These are phyloP conservation scores for Elongisporangium undulatum DNA, from an alignment of 352 stramenopile genomes.

Conservation along the genomic window DNA sequence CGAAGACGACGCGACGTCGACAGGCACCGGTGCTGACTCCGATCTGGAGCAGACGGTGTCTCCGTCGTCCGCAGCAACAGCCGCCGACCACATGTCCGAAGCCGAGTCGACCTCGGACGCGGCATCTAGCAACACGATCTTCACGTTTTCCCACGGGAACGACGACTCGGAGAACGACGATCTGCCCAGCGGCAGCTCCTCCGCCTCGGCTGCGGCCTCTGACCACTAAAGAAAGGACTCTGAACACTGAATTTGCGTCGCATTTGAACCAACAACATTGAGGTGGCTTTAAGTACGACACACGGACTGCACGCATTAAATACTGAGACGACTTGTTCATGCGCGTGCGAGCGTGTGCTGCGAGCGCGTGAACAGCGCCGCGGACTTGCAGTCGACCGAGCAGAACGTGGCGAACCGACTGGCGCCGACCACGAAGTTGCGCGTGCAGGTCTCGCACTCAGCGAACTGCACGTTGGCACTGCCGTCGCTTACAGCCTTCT, in stretches of 20 bases:
- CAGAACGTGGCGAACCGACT: slow-evolving; percentile 60
- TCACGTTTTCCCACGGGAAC: neutral
- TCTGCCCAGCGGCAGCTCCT: neutral
- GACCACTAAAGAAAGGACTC: neutral
- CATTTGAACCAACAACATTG: neutral
- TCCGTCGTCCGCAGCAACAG: neutral
- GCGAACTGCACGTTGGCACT: slow-evolving; percentile 5
- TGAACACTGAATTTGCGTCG: neutral
- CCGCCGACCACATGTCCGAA: neutral
- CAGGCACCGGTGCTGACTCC: slow-evolving; percentile 3
- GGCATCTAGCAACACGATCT: neutral
- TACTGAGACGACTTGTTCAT: neutral
- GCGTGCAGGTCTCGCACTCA: slow-evolving; percentile 54
- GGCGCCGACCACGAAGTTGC: slow-evolving; percentile 45
- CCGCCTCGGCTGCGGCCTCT: neutral
- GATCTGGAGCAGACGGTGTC: neutral
- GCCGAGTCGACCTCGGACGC: neutral
- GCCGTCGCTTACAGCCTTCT: slow-evolving; percentile 53
- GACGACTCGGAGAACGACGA: neutral
- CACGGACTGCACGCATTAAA: neutral
- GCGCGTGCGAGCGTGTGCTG: neutral
- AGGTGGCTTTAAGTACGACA: neutral
- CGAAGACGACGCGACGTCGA: slow-evolving; percentile 15
- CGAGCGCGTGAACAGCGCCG: slow-evolving; percentile 38
- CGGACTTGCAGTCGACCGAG: slow-evolving; percentile 77